phyloP scores from a whole-genome alignment of 805 yeast species.

The Candida boleticola region DNA sequence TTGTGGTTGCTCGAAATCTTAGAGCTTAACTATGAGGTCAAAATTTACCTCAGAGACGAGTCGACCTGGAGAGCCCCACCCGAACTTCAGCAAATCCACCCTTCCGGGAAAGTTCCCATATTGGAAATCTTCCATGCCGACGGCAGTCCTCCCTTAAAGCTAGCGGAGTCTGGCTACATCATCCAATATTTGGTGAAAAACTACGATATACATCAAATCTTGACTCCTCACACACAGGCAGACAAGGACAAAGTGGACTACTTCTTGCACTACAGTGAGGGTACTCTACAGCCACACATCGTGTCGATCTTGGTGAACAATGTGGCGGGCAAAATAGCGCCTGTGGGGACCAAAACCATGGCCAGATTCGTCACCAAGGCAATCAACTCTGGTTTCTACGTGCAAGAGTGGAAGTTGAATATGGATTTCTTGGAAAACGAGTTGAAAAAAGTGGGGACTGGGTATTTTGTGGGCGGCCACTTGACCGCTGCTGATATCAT shows the following conservation, averaged over 20 bases:
- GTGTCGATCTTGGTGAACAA: slow-evolving; percentile 37
- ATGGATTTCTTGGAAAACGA: slow-evolving; percentile 28
- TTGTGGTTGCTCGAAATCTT: slow-evolving; percentile 66
- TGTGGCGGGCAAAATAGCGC: slow-evolving; percentile 41
- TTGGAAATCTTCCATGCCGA: slow-evolving; percentile 42
- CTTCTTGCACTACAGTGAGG: slow-evolving; percentile 59
- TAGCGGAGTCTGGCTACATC: slow-evolving; percentile 39
- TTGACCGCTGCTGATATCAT: slow-evolving; percentile 40
- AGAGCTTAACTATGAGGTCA: slow-evolving; percentile 51
- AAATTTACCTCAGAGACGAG: slow-evolving; percentile 50
- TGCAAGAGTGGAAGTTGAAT: slow-evolving; percentile 42
- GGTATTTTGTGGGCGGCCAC: slow-evolving; percentile 36
- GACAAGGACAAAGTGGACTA: slow-evolving; percentile 49
- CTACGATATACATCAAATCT: slow-evolving; percentile 29
- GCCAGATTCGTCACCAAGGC: slow-evolving; percentile 43
- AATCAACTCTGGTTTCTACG: slow-evolving; percentile 48
- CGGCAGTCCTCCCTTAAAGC: slow-evolving; percentile 30
- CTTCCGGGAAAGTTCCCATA: slow-evolving; percentile 64
- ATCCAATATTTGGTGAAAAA: slow-evolving; percentile 34
- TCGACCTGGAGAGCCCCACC: slow-evolving; percentile 44
- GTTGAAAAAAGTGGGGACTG: slow-evolving; percentile 24
- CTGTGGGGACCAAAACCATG: slow-evolving; percentile 47
- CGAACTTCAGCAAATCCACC: slow-evolving; percentile 52
- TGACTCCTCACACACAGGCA: slow-evolving; percentile 28
- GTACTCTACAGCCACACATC: slow-evolving; percentile 53